Base-by-base conservation (phyloP, 306 rosid genomes). In the Vigna trinervia region DNA sequence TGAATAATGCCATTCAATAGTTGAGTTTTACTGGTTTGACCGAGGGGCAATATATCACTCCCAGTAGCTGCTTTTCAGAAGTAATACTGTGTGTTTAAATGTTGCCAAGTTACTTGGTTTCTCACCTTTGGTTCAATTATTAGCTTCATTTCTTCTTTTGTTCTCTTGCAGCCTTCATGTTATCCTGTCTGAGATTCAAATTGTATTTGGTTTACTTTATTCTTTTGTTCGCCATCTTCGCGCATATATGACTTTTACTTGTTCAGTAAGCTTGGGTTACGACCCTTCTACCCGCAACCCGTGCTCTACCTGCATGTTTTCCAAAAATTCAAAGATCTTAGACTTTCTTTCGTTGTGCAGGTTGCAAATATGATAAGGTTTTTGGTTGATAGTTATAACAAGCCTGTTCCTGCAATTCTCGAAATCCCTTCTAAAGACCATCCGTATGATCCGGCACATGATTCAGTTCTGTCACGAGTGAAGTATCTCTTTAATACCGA, bases 401-500 rank as follows among this genome's bases (percentile, higher is more conserved):
- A 89, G 81, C 97, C 98, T 15, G 70, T 95, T 82, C 99, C 97
- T 23, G 97, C 97, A 12, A 95, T 95, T 19, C 84, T 95, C 77
- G 99, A 95, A 84, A 95, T 95, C 77, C 98, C 97, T 41, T 95
- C 99, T 22, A 92, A 92, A 82, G 96, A 95, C 78, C 99, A 92
- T 72, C 97, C 99, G 1, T 95, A 95, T 59, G 99, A 95, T 77
- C 98, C 97, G 15, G 45, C 99, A 2, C 96, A 93, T 61, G 97
- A 95, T 85, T 95, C 97, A 7, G 91, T 95, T 86, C 97, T 95
- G 51, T 92, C 99, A 0, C 88, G 96, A 71, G 97, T 95, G 34
- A 92, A 91, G 89, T 87, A 90, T 84, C 96, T 95, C 86, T 92
- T 95, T 83, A 77, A 85, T 78, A 12, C 91, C 4, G 99, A 95